Evolutionary conservation across 768 basidiomycete species (phyloP).

Genomic region (Dacryopinax spathularia): DNA sequence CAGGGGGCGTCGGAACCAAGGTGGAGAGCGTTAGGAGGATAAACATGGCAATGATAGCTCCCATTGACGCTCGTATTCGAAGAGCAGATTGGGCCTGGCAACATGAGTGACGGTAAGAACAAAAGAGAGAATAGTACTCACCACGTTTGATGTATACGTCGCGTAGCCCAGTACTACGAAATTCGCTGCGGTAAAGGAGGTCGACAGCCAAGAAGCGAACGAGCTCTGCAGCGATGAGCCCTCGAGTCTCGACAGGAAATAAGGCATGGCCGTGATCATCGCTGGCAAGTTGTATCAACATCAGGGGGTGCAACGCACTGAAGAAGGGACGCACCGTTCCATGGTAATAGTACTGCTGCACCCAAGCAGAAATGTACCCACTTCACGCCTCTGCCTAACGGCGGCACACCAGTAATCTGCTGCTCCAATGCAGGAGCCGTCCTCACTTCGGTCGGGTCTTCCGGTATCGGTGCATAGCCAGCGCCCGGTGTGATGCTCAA

Average conservation of each 20-base stretch:
- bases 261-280: constrained; percentile 73
- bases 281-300: constrained; percentile 32
- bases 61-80: constrained; percentile 33
- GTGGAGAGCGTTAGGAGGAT: constrained; percentile 54
- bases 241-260: constrained; percentile 56
- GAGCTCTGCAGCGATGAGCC: constrained; percentile 42
- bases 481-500: background rate
- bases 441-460: background rate
- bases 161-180: constrained; percentile 62
- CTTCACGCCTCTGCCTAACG: background rate
- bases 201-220: constrained; percentile 54
- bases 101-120: background rate
- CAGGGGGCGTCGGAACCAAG: constrained; percentile 38
- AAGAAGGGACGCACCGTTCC: constrained; percentile 55
- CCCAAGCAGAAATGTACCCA: constrained; percentile 65
- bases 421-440: background rate
- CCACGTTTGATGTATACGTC: constrained; percentile 53
- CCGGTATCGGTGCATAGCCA: background rate
- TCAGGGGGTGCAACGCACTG: background rate
- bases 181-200: constrained; percentile 45
- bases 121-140: constrained; percentile 17
- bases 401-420: background rate
- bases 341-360: constrained; percentile 65
- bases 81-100: constrained; percentile 45
- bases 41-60: constrained; percentile 37